Evolutionary conservation across 169 alveolate genomes (phyloP), one percentile per base, ranked within the genome.

Genomic region (Plasmodium fragile): DNA sequence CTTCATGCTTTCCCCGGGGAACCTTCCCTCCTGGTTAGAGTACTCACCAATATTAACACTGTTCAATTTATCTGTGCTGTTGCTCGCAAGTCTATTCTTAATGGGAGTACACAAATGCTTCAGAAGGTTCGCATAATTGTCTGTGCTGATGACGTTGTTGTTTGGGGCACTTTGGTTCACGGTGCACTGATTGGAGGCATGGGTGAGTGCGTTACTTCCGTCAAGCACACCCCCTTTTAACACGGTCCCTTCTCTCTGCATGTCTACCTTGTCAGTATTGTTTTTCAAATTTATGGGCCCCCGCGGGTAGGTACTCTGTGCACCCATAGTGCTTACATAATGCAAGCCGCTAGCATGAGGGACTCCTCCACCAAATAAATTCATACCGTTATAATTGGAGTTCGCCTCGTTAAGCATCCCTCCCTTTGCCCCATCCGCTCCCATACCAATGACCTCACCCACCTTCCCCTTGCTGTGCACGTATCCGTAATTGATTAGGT

Each of bases 81-180:
- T 90, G 8, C 43, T 71, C 1, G 45, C 55, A 16, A 79, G 28
- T 25, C 77, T 79, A 36, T 30, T 80, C 16, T 90, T 90, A 4
- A 90, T 69, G 4, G 94, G 94, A 5, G 94, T 90, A 43, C 94
- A 90, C 49, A 90, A 53, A 2, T 90, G 92, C 59, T 90, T 90
- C 25, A 90, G 55, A 1, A 90, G n/a, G 69, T 90, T 78, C 0
- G 91, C 94, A 52, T 90, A 90, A 72, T 80, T 90, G 45, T 90
- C 94, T 6, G 91, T 79, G 43, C 81, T 90, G 30, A 90, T 69
- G 34, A 7, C 55, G 32, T 80, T 80, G 65, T 75, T 22, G 53
- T 69, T 78, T 3, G 85, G 30, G 11, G 28, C 18, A n/a, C 43
- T 8, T 13, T 41, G 49, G 30, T 0, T 79, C 3, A n/a, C 18